Evolutionary conservation across 495 filamentous ascomycete genomes (phyloP), one percentile per base, ranked within the genome.

Genomic region (Penicillium dipodomyicola): DNA sequence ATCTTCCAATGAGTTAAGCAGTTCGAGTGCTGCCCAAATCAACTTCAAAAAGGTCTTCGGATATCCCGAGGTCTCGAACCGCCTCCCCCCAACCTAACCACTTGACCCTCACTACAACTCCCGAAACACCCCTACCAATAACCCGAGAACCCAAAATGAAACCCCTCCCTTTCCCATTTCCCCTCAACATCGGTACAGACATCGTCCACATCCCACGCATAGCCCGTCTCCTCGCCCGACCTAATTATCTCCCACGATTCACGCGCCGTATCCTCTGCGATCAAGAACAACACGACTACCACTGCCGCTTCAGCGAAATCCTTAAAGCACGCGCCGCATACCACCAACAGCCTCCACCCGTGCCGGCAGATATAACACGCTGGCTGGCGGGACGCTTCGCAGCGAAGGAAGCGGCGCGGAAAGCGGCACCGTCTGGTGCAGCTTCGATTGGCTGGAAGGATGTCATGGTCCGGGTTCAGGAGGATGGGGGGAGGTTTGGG

Each of bases 151-250:
- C 30, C 20, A 47, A 32, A 51, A 69, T 67, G 62, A 73, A 72
- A 61, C 65, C 65, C 1, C 48, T 67, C 11, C 72, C 73, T 8
- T 78, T 78, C 58, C 76, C 75, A 27, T 59, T 72, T 48, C 46
- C 73, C 42, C 61, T 80, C 25, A 72, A 77, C 49, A 75, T 82
- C 51, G 80, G 80, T 52, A 75, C 80, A 49, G 80, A 82, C 68
- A 76, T 82, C 55, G 78, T 82, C 56, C 77, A 82, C 63, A 68
- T 80, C 60, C 79, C 80, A 1, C 79, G 78, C 29, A 78, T 82
- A 46, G 51, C 67, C 51, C 73, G 72, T 37, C 76, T 81, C 50
- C 59, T 82, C 57, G 65, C 59, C 48, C 73, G 64, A 37, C 70
- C 67, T 32, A 60, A 62, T 55, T 78, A 79, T 65, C 64, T 80